A percentile compares a stretch with the other conserved stretches of the same genome.
Conservation (phyloP, 1,284 basidiomycete genomes). For the Wallemia hederae region DNA sequence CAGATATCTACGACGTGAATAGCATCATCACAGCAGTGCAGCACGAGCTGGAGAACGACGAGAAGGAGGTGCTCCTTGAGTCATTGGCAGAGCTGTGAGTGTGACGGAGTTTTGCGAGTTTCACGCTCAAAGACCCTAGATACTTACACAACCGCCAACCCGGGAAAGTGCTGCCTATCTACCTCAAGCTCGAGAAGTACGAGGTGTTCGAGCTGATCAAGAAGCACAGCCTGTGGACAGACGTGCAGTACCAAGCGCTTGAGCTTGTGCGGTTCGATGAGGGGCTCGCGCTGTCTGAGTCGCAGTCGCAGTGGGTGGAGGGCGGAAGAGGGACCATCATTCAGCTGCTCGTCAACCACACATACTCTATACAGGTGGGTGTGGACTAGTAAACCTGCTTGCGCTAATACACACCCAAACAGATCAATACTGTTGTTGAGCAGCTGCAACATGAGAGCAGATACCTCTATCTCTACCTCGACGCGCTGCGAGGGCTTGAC, state of each 20-base stretch:
- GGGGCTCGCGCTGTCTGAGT: constrained; percentile 6
- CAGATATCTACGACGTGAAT: constrained; percentile 58
- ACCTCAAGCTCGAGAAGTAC: constrained; percentile 51
- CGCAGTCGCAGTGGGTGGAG: not conserved
- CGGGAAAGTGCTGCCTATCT: constrained; percentile 72
- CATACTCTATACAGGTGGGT: constrained; percentile 73
- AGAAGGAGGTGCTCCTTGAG: constrained; percentile 41
- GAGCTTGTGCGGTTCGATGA: constrained; percentile 82
- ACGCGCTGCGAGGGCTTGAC: constrained; percentile 26
- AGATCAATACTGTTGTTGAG: constrained; percentile 63
- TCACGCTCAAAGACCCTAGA: too few relatives aligned
- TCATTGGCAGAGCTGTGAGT: constrained; percentile 65
- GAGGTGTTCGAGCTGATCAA: constrained; percentile 85
- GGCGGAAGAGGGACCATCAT: constrained; percentile 22
- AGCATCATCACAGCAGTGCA: constrained; percentile 68
- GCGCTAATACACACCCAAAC: too few relatives aligned
- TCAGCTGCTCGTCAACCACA: constrained; percentile 66
- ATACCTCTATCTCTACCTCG: constrained; percentile 78
- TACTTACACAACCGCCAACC: constrained; percentile 68
- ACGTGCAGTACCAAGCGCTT: constrained; percentile 73
- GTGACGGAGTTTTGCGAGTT: not conserved
- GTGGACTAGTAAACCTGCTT: not conserved
- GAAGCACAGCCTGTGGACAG: constrained; percentile 79
- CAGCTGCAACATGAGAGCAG: constrained; percentile 49
- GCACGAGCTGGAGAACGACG: constrained; percentile 31